These are phyloP conservation scores for Irpex rosettiformis DNA, from an alignment of 1,284 basidiomycete genomes.

Conservation along the genomic window DNA sequence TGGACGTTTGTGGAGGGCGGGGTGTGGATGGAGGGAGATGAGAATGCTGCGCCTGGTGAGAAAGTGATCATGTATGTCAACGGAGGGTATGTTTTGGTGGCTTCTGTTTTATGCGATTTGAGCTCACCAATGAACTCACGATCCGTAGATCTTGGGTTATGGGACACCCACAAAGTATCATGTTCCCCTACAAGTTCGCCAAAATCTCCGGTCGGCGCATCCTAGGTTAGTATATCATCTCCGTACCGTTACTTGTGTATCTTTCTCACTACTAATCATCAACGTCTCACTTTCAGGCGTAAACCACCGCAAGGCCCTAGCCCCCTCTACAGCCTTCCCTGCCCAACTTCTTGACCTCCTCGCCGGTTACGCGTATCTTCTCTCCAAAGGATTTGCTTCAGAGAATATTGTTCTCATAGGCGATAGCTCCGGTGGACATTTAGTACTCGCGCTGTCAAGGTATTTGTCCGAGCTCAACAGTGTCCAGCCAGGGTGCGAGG, in stretches of 20 bases:
- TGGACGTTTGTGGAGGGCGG: slow-evolving; percentile 9
- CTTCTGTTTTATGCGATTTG: background rate
- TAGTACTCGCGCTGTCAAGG: slow-evolving; percentile 9
- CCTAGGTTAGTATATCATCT: slow-evolving; percentile 3
- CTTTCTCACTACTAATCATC: background rate
- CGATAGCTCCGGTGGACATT: slow-evolving; percentile 12
- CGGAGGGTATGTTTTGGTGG: slow-evolving; percentile 6
- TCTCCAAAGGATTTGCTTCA: slow-evolving; percentile 4
- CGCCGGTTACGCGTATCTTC: slow-evolving; percentile 11
- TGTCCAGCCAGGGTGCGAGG: slow-evolving; percentile 1
- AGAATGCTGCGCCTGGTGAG: slow-evolving; percentile 1
- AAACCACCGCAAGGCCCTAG: slow-evolving; percentile 13
- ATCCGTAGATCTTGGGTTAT: slow-evolving; percentile 11
- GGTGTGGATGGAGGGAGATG: slow-evolving; percentile 3
- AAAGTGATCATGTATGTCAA: slow-evolving; percentile 10
- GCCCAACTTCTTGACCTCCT: slow-evolving; percentile 11
- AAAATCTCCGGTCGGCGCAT: slow-evolving; percentile 8
- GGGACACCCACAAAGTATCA: slow-evolving; percentile 13
- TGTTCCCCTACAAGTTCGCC: slow-evolving; percentile 14
- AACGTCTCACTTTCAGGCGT: slow-evolving; percentile 4
- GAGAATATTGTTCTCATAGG: slow-evolving; percentile 12
- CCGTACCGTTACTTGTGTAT: background rate
- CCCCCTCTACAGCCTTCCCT: slow-evolving; percentile 9
- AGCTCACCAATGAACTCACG: background rate
- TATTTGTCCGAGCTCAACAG: slow-evolving; percentile 9